These are phyloP conservation scores for Dysphania ambrosioides DNA, from an alignment of 148 eudicot genomes.

Conservation along the genomic window DNA sequence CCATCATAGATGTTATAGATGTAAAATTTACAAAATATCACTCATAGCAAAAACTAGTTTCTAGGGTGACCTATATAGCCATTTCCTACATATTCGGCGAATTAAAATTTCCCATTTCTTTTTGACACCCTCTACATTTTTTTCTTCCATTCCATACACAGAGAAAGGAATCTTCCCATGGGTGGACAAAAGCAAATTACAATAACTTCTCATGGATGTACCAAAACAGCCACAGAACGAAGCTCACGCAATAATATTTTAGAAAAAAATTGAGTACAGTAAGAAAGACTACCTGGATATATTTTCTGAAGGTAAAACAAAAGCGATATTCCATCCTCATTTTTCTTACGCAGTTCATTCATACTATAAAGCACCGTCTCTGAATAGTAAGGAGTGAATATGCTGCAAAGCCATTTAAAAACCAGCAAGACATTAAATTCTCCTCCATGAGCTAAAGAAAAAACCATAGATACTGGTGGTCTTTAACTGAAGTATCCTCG, in stretches of 20 bases:
- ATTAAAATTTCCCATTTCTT: background rate
- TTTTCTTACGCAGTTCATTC: constrained; percentile 72
- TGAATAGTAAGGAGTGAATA: constrained; percentile 93
- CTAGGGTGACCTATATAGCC: no score
- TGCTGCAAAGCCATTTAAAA: constrained; percentile 46
- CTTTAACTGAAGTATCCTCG: background rate
- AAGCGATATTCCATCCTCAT: constrained; percentile 94
- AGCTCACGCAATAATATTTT: background rate
- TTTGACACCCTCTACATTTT: background rate
- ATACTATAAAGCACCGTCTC: constrained; percentile 89
- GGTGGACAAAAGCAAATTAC: background rate
- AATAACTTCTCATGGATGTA: no score
- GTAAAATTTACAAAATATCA: no score
- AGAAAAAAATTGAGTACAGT: background rate
- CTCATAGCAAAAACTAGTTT: no score
- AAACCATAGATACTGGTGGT: background rate
- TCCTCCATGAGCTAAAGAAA: background rate
- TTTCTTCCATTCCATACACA: no score
- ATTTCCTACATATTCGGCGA: no score
- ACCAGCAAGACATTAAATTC: background rate
- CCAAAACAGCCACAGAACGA: background rate
- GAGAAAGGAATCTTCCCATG: background rate
- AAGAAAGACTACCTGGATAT: constrained; percentile 65
- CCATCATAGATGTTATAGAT: no score
- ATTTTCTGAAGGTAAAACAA: constrained; percentile 96